Evolutionary conservation across 2,329 filamentous ascomycete species (phyloP).

Genomic region (Thielaviopsis musarum): DNA sequence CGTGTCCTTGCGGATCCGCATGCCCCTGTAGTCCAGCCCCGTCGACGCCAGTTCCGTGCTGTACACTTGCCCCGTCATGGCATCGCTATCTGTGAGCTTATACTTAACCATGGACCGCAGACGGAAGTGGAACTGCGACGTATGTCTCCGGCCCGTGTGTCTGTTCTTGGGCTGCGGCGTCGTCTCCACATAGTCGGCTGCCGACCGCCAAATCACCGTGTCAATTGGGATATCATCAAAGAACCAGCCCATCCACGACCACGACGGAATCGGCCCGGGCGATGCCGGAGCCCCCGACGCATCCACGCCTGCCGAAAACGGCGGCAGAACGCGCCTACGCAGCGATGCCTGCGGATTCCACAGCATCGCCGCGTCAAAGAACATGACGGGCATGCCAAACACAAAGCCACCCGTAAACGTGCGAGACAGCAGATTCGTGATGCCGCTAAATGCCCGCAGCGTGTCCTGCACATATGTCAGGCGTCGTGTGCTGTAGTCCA

Average conservation of each 20-base stretch:
- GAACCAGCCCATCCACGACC: slow-evolving; percentile 33
- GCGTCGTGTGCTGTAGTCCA: slow-evolving; percentile 26
- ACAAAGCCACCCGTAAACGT: slow-evolving; percentile 27
- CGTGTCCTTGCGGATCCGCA: slow-evolving; percentile 20
- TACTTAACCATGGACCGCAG: slow-evolving; percentile 23
- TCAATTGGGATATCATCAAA: slow-evolving; percentile 28
- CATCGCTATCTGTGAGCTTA: slow-evolving; percentile 24
- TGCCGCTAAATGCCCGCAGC: slow-evolving; percentile 25
- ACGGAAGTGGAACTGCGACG: slow-evolving; percentile 22
- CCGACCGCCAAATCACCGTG: slow-evolving; percentile 25
- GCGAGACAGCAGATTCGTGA: slow-evolving; percentile 25
- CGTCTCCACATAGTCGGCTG: slow-evolving; percentile 27
- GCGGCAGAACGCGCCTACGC: slow-evolving; percentile 16
- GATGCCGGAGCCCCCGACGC: slow-evolving; percentile 15
- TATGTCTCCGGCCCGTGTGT: slow-evolving; percentile 20
- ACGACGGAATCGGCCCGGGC: slow-evolving; percentile 24
- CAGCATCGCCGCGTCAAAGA: slow-evolving; percentile 27
- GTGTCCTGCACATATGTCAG: slow-evolving; percentile 26
- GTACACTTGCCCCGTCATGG: slow-evolving; percentile 11
- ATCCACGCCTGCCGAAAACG: slow-evolving; percentile 3
- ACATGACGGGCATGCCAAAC: slow-evolving; percentile 30
- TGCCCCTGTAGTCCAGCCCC: slow-evolving; percentile 24
- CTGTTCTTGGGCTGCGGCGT: slow-evolving; percentile 19
- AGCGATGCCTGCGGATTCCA: slow-evolving; percentile 29
- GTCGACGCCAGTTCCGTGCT: slow-evolving; percentile 20